phyloP scores from a whole-genome alignment of 768 basidiomycete species.

The Asterophora lycoperdoides region DNA sequence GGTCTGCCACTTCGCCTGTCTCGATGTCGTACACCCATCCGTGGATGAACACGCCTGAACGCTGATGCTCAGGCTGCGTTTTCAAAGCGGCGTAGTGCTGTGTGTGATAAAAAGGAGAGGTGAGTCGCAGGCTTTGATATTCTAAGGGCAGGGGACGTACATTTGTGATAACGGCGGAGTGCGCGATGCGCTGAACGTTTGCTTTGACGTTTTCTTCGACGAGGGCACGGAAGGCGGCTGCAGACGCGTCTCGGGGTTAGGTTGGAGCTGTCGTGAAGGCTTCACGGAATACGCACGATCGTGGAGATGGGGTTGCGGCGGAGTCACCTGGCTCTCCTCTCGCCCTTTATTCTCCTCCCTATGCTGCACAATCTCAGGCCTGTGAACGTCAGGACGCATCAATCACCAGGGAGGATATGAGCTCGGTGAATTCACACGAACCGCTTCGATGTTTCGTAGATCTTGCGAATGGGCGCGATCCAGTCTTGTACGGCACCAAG shows the following conservation, averaged over 20 bases:
- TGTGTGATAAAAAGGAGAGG: too few relatives aligned
- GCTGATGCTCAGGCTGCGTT: background rate
- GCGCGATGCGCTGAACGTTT: constrained; percentile 19
- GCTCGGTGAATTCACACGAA: constrained; percentile 5
- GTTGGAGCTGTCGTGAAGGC: background rate
- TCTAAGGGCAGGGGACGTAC: constrained; percentile 11
- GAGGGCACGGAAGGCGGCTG: constrained; percentile 39
- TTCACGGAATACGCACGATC: constrained; percentile 4
- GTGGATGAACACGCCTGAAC: constrained; percentile 17
- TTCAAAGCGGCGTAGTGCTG: constrained; percentile 11
- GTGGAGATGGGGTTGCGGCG: constrained; percentile 29
- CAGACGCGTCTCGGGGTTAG: background rate
- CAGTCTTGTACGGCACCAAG: constrained; percentile 35
- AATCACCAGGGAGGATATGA: background rate
- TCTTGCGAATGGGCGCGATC: constrained; percentile 36
- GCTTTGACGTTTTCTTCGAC: constrained; percentile 41
- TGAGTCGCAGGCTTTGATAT: background rate
- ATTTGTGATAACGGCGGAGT: constrained; percentile 16
- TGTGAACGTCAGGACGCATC: constrained; percentile 1
- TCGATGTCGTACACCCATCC: constrained; percentile 25
- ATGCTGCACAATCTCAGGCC: constrained; percentile 33
- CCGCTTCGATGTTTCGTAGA: constrained; percentile 33
- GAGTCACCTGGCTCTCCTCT: constrained; percentile 18
- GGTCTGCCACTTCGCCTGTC: constrained; percentile 19
- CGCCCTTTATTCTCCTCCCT: constrained; percentile 25